phyloP scores from a whole-genome alignment of 768 basidiomycete species.

The Collybia nuda region DNA sequence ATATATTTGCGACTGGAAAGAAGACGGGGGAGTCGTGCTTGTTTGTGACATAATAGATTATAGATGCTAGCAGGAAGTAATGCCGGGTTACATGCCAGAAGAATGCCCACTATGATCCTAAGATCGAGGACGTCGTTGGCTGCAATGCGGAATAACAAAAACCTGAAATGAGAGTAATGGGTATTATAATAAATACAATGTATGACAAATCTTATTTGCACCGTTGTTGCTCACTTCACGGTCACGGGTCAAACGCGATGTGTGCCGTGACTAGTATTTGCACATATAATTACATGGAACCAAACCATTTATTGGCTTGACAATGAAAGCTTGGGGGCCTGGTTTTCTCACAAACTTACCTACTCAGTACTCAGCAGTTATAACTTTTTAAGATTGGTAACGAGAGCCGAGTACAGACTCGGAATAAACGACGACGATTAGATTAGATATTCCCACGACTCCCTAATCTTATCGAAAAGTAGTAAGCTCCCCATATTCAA shows the following conservation, averaged over 20 bases:
- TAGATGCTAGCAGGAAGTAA: not conserved
- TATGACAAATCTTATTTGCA: too few relatives aligned
- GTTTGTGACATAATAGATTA: not conserved
- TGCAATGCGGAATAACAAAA: too few relatives aligned
- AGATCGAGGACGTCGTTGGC: too few relatives aligned
- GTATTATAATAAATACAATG: not conserved
- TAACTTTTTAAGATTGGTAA: too few relatives aligned
- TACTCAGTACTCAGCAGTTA: too few relatives aligned
- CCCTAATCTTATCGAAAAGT: too few relatives aligned
- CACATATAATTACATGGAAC: too few relatives aligned
- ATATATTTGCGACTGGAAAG: constrained; percentile 8
- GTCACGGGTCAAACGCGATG: constrained; percentile 9
- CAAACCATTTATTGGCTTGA: too few relatives aligned
- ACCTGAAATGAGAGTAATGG: not conserved
- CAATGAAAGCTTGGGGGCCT: too few relatives aligned
- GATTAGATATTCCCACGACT: not conserved
- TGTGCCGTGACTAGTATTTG: not conserved
- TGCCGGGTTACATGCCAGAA: not conserved
- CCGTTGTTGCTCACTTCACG: not conserved
- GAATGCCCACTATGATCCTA: too few relatives aligned
- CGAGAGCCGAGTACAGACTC: not conserved
- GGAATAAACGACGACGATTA: not conserved
- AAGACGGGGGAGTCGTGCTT: not conserved
- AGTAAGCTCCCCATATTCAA: too few relatives aligned
- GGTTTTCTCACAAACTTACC: too few relatives aligned